Conservation (phyloP, 2,329 filamentous ascomycete genomes). For the Aureobasidium leucospermi region DNA sequence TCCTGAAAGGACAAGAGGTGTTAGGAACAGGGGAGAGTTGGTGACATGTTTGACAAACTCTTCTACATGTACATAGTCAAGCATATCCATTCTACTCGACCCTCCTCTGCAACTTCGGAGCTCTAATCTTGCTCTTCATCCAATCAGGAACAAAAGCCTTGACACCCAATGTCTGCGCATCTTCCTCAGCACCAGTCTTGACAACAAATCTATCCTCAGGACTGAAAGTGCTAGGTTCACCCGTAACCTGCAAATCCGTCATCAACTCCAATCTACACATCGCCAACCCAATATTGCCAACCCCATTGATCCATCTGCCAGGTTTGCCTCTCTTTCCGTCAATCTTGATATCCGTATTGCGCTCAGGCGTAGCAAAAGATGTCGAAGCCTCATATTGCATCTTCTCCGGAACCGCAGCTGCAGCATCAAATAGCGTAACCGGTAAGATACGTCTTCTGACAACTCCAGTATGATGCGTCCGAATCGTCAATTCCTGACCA, state of each 20-base stretch:
- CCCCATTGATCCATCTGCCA: slow-evolving; percentile 70
- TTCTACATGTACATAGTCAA: background rate
- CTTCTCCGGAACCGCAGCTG: slow-evolving; percentile 31
- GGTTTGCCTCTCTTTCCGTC: slow-evolving; percentile 48
- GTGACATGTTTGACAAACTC: background rate
- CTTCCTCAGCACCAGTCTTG: slow-evolving; percentile 15
- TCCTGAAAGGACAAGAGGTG: slow-evolving; percentile 31
- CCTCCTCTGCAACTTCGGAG: slow-evolving; percentile 32
- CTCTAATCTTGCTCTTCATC: slow-evolving; percentile 44
- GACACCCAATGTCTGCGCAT: slow-evolving; percentile 27
- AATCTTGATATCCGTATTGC: slow-evolving; percentile 45
- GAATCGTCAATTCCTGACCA: slow-evolving; percentile 91
- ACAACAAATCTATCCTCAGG: slow-evolving; percentile 47
- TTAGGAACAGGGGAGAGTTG: slow-evolving; percentile 23
- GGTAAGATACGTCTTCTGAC: slow-evolving; percentile 86
- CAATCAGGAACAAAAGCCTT: slow-evolving; percentile 73
- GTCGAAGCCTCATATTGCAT: slow-evolving; percentile 42
- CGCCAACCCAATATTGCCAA: slow-evolving; percentile 81
- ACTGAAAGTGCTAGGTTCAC: slow-evolving; percentile 54
- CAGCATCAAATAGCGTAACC: slow-evolving; percentile 59
- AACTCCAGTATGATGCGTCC: slow-evolving; percentile 88
- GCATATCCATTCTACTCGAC: slow-evolving; percentile 16
- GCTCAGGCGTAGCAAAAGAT: slow-evolving; percentile 24
- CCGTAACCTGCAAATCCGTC: slow-evolving; percentile 70
- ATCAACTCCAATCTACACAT: slow-evolving; percentile 85